Evolutionary conservation across 2,329 filamentous ascomycete species (phyloP), one percentile per base, ranked within the genome.

Genomic region (Waltergamsia citrina): DNA sequence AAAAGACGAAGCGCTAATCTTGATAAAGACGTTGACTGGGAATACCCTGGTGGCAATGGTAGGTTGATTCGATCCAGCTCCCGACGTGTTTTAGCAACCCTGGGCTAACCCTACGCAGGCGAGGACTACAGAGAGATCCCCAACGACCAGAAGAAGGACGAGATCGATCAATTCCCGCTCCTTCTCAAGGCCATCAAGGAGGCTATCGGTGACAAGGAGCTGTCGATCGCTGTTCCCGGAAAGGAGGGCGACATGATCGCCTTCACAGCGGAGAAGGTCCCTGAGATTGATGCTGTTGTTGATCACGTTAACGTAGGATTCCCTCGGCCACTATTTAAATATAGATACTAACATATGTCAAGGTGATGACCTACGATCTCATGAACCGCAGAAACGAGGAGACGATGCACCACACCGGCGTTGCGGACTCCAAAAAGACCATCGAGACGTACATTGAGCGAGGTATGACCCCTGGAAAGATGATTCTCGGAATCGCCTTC

Each of bases 361-460:
- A 59, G 55, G 57, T 85, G 41, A 84, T 84, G 79, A 67, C 71
- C 7, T 85, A 85, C 50, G 81, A 85, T 48, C 50, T 85, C 31
- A 79, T 81, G 69, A 84, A 83, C 56, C 75, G 81, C 9, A 71
- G 81, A n/a, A 75, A 84, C 50, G 71, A 60, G 32, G 52, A 64
- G 15, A 85, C 80, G 3, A 67, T 63, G 19, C 81, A 85, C 49
- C 78, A 84, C 45, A 71, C 68, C 8, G 74, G 75, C 6, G 57
- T 82, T 17, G 45, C 60, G 32, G 64, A 62, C 10, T 75, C 77
- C 7, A 48, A 71, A 2, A 58, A 67, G 5, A 59, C 70, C 1
- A 52, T 85, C 47, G 60, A 76, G 33, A 65, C 65, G 24, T 85
- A 84, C 50, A 51, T 78, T 12, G 54, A 59, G 3, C 67, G 69